Evolutionary conservation across 2,329 filamentous ascomycete species (phyloP), one percentile per base, ranked within the genome.

Genomic region (Talaromyces sp.): DNA sequence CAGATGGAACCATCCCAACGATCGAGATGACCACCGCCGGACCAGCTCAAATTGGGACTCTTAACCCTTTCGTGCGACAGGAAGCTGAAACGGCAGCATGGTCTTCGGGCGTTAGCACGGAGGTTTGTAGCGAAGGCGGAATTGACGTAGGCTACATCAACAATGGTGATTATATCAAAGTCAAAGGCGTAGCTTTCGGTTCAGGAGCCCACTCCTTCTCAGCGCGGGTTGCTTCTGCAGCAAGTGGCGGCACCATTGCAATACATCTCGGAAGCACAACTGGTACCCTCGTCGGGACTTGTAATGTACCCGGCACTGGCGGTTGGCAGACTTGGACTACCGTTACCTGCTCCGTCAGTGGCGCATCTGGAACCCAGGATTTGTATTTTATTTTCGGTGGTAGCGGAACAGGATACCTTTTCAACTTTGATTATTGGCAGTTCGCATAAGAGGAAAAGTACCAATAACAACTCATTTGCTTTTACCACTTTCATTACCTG

Each of bases 381-480:
- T 3, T 58, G 33, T 58, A 58, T 58, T 58, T 58, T 58, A 35
- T 58, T 9, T 58, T 58, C 3, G 15, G n/a, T 10, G 54, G 54
- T 4, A 58, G 54, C 13, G 54, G 54, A 13, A 37, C 54, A 10
- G 54, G 54, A 13, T 58, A 58, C 13, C 35, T 58, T 1, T 58
- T 58, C 33, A 58, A 58, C 22, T 58, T 58, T 58, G 54, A 58
- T 19, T 58, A 25, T 13, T 58, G 54, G 54, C 54, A 58, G 31
- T 58, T 58, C 19, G n/a, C 54, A 22, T 41, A 33, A 52, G 11
- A 22, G 11, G 9, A 5, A 10, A 45, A 45, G 19, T 19, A n/a
- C 19, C 43, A 19, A 45, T 19, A 45, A 13, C 19, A 45, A 45
- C 41, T 9, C 17, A 45, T 45, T 45, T 45, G 7, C 39, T 45